Base-by-base conservation (phyloP, 495 filamentous ascomycete genomes). In the Cetradonia linearis region DNA sequence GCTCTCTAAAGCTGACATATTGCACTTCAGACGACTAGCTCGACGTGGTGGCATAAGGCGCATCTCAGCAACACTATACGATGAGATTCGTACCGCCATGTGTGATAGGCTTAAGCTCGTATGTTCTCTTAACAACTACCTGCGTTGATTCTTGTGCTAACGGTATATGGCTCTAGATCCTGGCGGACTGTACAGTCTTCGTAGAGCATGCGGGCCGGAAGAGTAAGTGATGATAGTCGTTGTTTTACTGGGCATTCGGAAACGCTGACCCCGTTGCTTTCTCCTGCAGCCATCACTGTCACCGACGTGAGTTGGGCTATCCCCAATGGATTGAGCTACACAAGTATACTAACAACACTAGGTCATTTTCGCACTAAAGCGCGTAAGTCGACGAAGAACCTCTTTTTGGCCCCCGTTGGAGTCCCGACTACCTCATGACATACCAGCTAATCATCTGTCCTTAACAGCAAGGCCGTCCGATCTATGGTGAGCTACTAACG, bases 1-100 rank as follows among this genome's bases (percentile, higher is more conserved):
- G 7, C 18, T 5, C 20, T 37, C 28, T 8, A 27, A 11, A 42
- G 37, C 27, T 33, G 4, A 20, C 28, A 6, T 18, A 33, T 28
- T 30, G 37, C 31, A 37, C 18, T 37, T 36, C 58, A 91, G 88
- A 50, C 87, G 88, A 56, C 75, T 94, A 5, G 89, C 89, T 5
- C 81, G 89, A 2, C 82, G 89, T 20, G 89, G 89, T 5, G 89
- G 89, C 0, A 81, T 93, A 6, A 86, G 88, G 63, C 73, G 89
- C 0, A 89, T 94, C 20, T 85, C 81, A 0, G 76, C 64, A 0
- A 62, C 55, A 0, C 85, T 95, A n/a, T 95, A 96, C 67, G 78
- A 88, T 1, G 86, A 89, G 0, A 72, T 80, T 1, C 77, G 90
- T 0, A 20, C 20, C 0, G 81, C 74, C 0, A 33, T 94, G 2